Percentiles rank a stretch among this genome's conserved stretches.
phyloP scores from a whole-genome alignment of 106 monocot species.

The Dendrobium nobile region DNA sequence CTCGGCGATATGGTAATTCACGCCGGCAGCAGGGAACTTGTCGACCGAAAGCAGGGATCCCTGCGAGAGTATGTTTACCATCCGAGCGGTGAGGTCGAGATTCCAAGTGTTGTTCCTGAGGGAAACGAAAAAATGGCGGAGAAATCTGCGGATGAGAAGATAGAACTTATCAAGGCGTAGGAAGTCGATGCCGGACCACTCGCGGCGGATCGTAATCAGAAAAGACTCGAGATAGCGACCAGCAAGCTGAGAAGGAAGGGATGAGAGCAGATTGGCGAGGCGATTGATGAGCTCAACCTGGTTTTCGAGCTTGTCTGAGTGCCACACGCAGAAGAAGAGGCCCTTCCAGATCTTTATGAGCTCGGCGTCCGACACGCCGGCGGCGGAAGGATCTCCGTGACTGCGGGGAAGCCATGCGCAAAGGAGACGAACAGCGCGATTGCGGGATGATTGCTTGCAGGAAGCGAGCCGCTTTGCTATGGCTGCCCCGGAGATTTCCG shows the following conservation, averaged over 20 bases:
- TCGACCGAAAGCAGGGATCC: slow-evolving; percentile 52
- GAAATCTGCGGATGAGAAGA: slow-evolving; percentile 59
- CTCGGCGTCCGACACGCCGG: slow-evolving; percentile 35
- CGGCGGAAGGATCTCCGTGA: not conserved
- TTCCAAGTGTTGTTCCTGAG: slow-evolving; percentile 48
- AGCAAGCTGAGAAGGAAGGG: slow-evolving; percentile 27
- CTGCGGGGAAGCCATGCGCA: slow-evolving; percentile 32
- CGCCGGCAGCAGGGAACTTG: slow-evolving; percentile 44
- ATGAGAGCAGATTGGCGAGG: slow-evolving; percentile 42
- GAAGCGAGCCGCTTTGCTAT: slow-evolving; percentile 85
- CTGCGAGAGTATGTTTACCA: slow-evolving; percentile 32
- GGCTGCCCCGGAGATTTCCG: slow-evolving; percentile 21
- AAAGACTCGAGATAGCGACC: slow-evolving; percentile 49
- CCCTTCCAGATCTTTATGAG: slow-evolving; percentile 99
- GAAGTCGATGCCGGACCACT: slow-evolving; percentile 87
- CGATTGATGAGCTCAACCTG: slow-evolving; percentile 55
- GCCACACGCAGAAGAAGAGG: slow-evolving; percentile 94
- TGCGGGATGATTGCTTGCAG: slow-evolving; percentile 42
- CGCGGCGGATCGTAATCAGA: slow-evolving; percentile 71
- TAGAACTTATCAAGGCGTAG: slow-evolving; percentile 94
- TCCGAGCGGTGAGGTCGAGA: slow-evolving; percentile 11
- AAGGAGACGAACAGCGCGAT: slow-evolving; percentile 52
- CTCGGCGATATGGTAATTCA: slow-evolving; percentile 76
- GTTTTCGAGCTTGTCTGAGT: slow-evolving; percentile 65
- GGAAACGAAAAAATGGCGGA: slow-evolving; percentile 44